Percentiles rank a stretch among this genome's conserved stretches.
These are phyloP conservation scores for Saxophila tyrrhenica DNA, from an alignment of 495 filamentous ascomycete species.

Conservation along the genomic window DNA sequence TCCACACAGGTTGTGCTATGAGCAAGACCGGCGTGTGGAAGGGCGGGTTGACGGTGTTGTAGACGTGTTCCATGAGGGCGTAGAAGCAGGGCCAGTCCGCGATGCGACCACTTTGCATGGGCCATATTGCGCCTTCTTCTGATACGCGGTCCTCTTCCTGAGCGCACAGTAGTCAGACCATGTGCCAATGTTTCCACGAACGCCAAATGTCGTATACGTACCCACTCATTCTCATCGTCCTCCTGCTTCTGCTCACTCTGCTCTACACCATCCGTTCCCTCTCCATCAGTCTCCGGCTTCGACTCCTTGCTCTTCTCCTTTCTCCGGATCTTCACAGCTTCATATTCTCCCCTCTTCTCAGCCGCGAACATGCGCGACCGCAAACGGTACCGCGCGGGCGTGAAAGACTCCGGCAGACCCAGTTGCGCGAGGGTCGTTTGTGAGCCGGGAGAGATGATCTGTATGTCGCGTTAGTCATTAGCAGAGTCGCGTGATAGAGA, in stretches of 20 bases:
- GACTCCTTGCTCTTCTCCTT: slow-evolving; percentile 38
- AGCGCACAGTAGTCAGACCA: slow-evolving; percentile 38
- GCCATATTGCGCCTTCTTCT: slow-evolving; percentile 80
- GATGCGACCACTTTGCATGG: slow-evolving; percentile 73
- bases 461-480: neutral
- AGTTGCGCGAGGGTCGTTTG: slow-evolving; percentile 89
- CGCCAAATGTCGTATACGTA: slow-evolving; percentile 20
- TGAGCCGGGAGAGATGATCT: slow-evolving; percentile 91
- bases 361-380: slow-evolving; percentile 89
- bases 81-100: slow-evolving; percentile 84
- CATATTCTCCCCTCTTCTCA: slow-evolving; percentile 65
- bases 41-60: slow-evolving; percentile 73
- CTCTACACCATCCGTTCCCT: slow-evolving; percentile 11
- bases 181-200: slow-evolving; percentile 13
- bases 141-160: slow-evolving; percentile 83
- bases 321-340: slow-evolving; percentile 67
- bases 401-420: slow-evolving; percentile 82
- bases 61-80: slow-evolving; percentile 76
- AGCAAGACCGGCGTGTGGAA: slow-evolving; percentile 91
- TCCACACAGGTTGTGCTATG: slow-evolving; percentile 78
- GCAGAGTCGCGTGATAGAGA: neutral
- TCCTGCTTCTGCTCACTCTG: neutral
- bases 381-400: slow-evolving; percentile 68
- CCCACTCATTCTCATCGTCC: neutral
- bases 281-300: neutral